Evolutionary conservation across 2,329 filamentous ascomycete species (phyloP).

Genomic region (Pezicula carpinea): DNA sequence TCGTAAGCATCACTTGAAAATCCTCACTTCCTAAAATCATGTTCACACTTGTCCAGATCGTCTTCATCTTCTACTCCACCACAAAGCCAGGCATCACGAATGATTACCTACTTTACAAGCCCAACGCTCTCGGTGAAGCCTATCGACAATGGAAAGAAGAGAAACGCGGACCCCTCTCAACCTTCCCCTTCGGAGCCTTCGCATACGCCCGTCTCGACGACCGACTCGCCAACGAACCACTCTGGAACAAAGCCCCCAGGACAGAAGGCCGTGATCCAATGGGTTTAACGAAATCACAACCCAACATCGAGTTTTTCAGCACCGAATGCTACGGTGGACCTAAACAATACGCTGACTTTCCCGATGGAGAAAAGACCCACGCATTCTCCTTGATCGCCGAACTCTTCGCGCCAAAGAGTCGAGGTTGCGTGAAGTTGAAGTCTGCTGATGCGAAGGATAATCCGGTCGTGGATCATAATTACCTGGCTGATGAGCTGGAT

Average conservation of each 20-base stretch:
- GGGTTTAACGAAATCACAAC: conserved; percentile 51
- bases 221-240: conserved; percentile 46
- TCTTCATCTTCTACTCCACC: conserved; percentile 59
- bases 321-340: conserved; percentile 59
- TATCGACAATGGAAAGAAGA: conserved; percentile 53
- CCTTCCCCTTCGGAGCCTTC: conserved; percentile 59
- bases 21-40: conserved; percentile 11
- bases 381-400: conserved; percentile 55
- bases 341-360: conserved; percentile 50
- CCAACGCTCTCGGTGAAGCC: conserved; percentile 43
- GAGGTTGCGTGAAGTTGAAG: conserved; percentile 48
- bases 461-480: conserved; percentile 55
- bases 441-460: conserved; percentile 43
- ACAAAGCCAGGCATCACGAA: conserved; percentile 46
- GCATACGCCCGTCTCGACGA: conserved; percentile 58
- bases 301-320: conserved; percentile 58
- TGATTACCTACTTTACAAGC: conserved; percentile 53
- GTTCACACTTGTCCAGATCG: conserved; percentile 33
- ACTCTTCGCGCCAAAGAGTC: conserved; percentile 52
- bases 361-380: conserved; percentile 43
- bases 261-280: conserved; percentile 55
- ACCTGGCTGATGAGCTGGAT: conserved; percentile 53
- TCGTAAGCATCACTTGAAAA: conserved; percentile 30
- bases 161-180: conserved; percentile 53
- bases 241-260: conserved; percentile 49